Base-by-base conservation (phyloP, 148 eudicot species). In the Silene conica region DNA sequence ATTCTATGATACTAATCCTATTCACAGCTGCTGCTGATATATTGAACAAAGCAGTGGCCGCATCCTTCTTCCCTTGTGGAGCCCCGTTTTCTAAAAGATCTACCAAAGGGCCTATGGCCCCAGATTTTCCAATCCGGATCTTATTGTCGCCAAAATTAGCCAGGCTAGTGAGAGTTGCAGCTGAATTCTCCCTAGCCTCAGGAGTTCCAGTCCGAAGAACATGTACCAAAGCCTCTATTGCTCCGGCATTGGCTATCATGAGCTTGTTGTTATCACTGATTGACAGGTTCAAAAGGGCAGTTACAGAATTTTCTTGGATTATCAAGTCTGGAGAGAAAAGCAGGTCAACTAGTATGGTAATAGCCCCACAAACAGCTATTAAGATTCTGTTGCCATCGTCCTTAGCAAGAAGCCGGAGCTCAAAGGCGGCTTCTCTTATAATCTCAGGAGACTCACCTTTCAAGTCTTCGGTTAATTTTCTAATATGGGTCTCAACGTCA, bases 171-270 rank as follows among this genome's bases (percentile, higher is more conserved):
- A 93, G 92, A 61, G 98, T 83, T 13, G 95, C 96, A 73, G 98
- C 98, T 26, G 97, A 79, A 77, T 93, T 93, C 78, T 93, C 92
- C 77, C 80, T 88, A 61, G 98, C 97, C 71, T 88, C 93, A 18
- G 86, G 79, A 73, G 82, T 91, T 28, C 98, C 98, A 0, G 87
- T 87, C 73, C 80, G 71, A 14, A 94, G 93, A 56, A 94, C 96
- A 64, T 88, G 90, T 59, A 94, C 83, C 73, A 94, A 78, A 63
- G 90, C 90, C 78, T 94, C 88, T 43, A 94, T 87, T 41, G 93
- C 90, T 48, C 80, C 86, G 12, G 89, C 84, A 50, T 86, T 82
- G 6, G 86, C 92, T 23, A 93, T 93, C 12, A 85, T 85, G 25
- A 81, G 18, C 82, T 89, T 93, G 86, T 91, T 93, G 82, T 91